Evolutionary conservation across 1,139 yeast species (phyloP), one percentile per base, ranked within the genome.

Genomic region (Zhuliangozyma blackwelliae): DNA sequence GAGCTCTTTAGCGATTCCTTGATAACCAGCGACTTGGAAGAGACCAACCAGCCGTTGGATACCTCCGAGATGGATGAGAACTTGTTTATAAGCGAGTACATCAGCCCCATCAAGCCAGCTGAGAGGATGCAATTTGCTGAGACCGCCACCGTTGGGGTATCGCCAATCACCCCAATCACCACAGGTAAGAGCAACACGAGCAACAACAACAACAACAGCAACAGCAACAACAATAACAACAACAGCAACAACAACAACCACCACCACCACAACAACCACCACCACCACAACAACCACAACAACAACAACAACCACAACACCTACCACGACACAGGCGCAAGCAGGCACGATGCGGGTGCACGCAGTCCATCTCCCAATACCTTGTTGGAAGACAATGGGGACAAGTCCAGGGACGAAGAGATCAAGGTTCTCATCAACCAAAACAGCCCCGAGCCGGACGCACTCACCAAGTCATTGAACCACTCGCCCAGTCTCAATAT

Each of bases 21-120:
- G 38, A 68, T 82, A 12, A 54, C 59, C 0, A 58, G 60, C 16
- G 77, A 72, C 23, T 64, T 77, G 33, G 68, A 67, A 27, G 68
- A 77, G 32, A 67, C 63, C 26, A 72, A 72, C 52, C 65, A 63
- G 49, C 84, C 84, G 10, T 63, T 86, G 41, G 89, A 83, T 44
- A 76, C 82, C 29, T 78, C 87, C 1, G 73, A 78, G 44, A 75
- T 84, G 54, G 87, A 86, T 56, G 89, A 82, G 39, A 80, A 83
- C 55, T 65, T 87, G 60, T 88, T 84, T 55, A 85, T 89, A 38
- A 83, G 95, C 41, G 96, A 88, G 56, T 89, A 86, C 51, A 71
- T 71, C 35, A 68, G 75, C 20, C 74, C 69, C 29, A 63, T 61
- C n/a, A 54, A 55, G 44, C 42, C 39, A 2, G 28, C 36, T 8